A percentile compares a stretch with the other conserved stretches of the same genome.
These are phyloP conservation scores for Carallia brachiata DNA, from an alignment of 345 rosid genomes.

Conservation along the genomic window DNA sequence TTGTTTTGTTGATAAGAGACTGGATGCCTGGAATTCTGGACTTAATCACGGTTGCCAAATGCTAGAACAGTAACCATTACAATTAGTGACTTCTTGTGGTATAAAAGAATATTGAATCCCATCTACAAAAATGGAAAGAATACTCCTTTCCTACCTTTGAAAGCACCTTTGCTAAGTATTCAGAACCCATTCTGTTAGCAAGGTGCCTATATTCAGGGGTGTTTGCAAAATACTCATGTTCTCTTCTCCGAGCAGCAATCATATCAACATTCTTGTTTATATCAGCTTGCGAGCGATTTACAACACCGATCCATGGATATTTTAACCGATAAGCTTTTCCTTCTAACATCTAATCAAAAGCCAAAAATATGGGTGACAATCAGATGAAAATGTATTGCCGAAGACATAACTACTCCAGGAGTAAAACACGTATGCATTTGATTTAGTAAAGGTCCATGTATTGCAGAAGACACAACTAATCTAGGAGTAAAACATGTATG, in stretches of 20 bases:
- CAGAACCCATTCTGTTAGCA: slow-evolving; percentile 96
- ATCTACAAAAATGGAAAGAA: background rate
- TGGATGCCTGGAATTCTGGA: slow-evolving; percentile 94
- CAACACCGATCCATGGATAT: slow-evolving; percentile 99
- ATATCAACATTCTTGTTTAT: slow-evolving; percentile 95
- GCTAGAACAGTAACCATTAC: slow-evolving; percentile 49
- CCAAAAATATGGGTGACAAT: slow-evolving; percentile 15
- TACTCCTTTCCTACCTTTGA: slow-evolving; percentile 58
- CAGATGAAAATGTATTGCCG: background rate
- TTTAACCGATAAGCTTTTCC: slow-evolving; percentile 85
- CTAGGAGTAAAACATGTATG: background rate
- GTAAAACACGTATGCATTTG: too few relatives aligned
- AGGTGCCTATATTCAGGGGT: slow-evolving; percentile 96
- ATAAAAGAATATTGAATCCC: background rate
- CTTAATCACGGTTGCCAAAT: slow-evolving; percentile 96
- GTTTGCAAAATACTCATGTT: slow-evolving; percentile 85
- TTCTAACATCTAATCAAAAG: slow-evolving; percentile 66
- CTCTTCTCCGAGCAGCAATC: slow-evolving; percentile 97
- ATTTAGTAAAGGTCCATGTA: too few relatives aligned
- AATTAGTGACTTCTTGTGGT: slow-evolving; percentile 1
- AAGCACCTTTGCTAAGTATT: slow-evolving; percentile 91
- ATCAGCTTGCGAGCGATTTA: slow-evolving; percentile 98
- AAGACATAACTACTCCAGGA: background rate
- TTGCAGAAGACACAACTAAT: background rate
- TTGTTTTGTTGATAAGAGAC: slow-evolving; percentile 88